Base-by-base conservation (phyloP, 768 basidiomycete species). In the Tylopilus rubrobrunneus region DNA sequence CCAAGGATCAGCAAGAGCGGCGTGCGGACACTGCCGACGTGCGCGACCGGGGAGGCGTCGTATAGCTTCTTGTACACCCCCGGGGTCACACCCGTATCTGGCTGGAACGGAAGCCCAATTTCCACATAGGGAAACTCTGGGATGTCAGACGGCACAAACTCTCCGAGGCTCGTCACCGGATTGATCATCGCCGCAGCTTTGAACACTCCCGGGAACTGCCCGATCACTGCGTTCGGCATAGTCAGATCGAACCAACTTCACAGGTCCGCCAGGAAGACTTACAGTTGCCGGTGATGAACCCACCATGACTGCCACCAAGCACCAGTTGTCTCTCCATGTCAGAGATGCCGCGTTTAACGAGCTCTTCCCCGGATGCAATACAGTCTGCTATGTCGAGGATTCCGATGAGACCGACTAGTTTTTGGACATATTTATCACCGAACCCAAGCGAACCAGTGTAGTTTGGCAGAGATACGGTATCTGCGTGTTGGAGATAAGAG, bases 251-350 rank as follows among this genome's bases (percentile, higher is more conserved):
- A 40, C 51, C 23, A n/a, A 40, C 39, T 6, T 37, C 15, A 37
- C 5, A 37, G 36, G 36, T 25, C 29, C 29, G 5, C 33, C 21
- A 25, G 34, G 37, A 15, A 7, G 29, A 55, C 74, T 34, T 15
- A 34, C 34, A 15, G 9, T 34, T 34, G 34, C 34, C 77, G 0
- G 75, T 62, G 19, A 85, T 67, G 60, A 83, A 86, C 0, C 85
- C 85, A 2, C 85, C 85, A 56, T 87, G 85, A 45, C 80, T 83
- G 34, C 85, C 85, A 5, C 85, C 85, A 43, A 68, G 66, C 0
- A 86, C 63, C 47, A 84, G 75, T 36, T 80, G 75, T 55, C 77
- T 78, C 4, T 79, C 81, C 28, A 73, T 66, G 37, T 71, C 67
- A 1, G 81, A 74, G 6, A 85, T 69, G 0, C 78, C 79, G 3